Conservation (phyloP, 2,329 filamentous ascomycete species). For the Scedosporium aurantiacum region DNA sequence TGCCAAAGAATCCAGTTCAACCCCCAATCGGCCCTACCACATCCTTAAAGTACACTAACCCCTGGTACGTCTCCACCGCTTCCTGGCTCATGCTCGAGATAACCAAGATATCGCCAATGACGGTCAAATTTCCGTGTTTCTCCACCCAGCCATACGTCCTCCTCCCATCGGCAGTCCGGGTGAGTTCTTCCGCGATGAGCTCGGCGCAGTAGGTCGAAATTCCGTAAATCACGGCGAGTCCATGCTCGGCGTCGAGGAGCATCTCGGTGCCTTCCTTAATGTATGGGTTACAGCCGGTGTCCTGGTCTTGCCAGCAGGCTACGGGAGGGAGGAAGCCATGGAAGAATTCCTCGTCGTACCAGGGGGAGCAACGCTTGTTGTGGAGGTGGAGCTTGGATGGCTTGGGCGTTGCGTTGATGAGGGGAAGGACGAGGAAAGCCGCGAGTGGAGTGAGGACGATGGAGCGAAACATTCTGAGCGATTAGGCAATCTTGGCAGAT, state of each 20-base stretch:
- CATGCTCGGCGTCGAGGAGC: conserved; percentile 11
- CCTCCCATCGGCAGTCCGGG: conserved; percentile 12
- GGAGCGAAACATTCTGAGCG: neutral
- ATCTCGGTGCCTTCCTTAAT: conserved; percentile 11
- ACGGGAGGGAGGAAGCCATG: conserved; percentile 16
- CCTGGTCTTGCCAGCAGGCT: conserved; percentile 17
- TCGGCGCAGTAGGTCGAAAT: conserved; percentile 13
- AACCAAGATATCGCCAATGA: conserved; percentile 13
- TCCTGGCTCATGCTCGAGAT: conserved; percentile 14
- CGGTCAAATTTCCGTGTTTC: conserved; percentile 13
- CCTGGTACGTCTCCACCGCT: conserved; percentile 8
- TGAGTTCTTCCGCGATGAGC: conserved; percentile 14
- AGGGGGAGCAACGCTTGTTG: conserved; percentile 15
- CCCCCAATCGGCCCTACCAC: neutral
- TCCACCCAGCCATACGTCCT: conserved; percentile 15
- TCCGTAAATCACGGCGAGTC: conserved; percentile 14
- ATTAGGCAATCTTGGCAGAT: neutral
- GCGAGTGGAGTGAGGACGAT: neutral
- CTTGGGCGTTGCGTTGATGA: neutral
- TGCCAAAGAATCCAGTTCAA: neutral
- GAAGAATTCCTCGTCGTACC: conserved; percentile 11
- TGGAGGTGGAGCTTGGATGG: neutral
- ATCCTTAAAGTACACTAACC: conserved; percentile 1
- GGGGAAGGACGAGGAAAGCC: neutral
- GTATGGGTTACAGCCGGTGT: conserved; percentile 13